A percentile compares a stretch with the other conserved stretches of the same genome.
phyloP scores from a whole-genome alignment of 345 rosid species.

The Pseudoturritis turrita region DNA sequence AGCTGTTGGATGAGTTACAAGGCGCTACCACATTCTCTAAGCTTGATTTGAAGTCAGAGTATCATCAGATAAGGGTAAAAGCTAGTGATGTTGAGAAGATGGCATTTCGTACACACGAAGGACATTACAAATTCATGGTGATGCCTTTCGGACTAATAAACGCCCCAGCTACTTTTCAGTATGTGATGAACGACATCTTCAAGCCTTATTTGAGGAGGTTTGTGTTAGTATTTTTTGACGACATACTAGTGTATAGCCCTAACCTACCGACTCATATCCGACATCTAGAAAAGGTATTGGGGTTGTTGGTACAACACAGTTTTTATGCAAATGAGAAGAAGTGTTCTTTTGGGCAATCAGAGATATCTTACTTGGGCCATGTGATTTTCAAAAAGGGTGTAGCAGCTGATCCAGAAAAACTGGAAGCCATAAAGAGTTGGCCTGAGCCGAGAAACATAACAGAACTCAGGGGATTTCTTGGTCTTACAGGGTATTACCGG shows the following conservation, averaged over 20 bases:
- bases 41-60: background rate
- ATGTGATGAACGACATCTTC: background rate
- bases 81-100: background rate
- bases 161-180: background rate
- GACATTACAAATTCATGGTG: background rate
- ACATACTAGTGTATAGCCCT: background rate
- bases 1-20: background rate
- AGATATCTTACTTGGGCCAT: background rate
- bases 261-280: no score
- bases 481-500: fast-evolving
- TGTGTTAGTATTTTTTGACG: background rate
- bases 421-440: background rate
- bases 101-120: background rate
- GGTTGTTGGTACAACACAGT: fast-evolving
- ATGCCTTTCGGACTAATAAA: background rate
- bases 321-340: background rate
- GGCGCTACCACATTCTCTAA: background rate
- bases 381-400: background rate
- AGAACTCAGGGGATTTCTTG: background rate
- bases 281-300: no score
- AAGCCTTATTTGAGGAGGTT: fast-evolving
- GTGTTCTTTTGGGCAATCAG: fast-evolving
- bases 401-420: background rate
- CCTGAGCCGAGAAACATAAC: background rate
- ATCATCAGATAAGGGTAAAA: background rate